A percentile compares a stretch with the other conserved stretches of the same genome.
Conservation (phyloP, 352 stramenopile genomes). For the Sclerospora graminicola region DNA sequence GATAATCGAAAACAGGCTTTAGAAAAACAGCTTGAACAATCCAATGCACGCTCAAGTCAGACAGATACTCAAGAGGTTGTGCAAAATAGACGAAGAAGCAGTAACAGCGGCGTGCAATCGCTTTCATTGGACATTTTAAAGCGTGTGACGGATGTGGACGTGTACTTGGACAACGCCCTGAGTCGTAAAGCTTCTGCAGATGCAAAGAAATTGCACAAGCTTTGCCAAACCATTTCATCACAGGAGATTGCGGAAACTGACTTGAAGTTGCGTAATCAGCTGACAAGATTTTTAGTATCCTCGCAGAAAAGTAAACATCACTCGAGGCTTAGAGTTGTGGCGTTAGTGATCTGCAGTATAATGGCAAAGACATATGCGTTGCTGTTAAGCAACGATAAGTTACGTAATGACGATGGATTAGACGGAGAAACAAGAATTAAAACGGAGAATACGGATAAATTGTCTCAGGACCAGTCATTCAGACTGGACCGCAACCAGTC, state of each 20-base stretch:
- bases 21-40: conserved; percentile 41
- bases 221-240: conserved; percentile 38
- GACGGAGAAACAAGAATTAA: conserved; percentile 2
- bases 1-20: conserved; percentile 71
- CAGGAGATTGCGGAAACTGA: conserved; percentile 67
- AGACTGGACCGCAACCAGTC: no score
- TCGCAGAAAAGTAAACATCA: conserved; percentile 73
- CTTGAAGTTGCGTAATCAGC: conserved; percentile 65
- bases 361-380: conserved; percentile 79
- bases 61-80: conserved; percentile 5
- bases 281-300: conserved; percentile 59
- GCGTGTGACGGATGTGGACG: conserved; percentile 69
- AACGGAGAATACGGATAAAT: conserved; percentile 5
- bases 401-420: conserved; percentile 24
- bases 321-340: conserved; percentile 75
- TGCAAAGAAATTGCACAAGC: conserved; percentile 19
- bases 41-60: conserved; percentile 10
- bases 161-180: conserved; percentile 78
- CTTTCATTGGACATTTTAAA: conserved; percentile 75
- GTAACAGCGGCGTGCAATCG: conserved; percentile 33
- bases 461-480: no score
- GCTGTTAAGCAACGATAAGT: conserved; percentile 57
- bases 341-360: conserved; percentile 78
- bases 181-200: conserved; percentile 35
- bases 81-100: conserved; percentile 8